Conservation (phyloP, 176 grass and related monocot genomes). For the Musa itinerans region DNA sequence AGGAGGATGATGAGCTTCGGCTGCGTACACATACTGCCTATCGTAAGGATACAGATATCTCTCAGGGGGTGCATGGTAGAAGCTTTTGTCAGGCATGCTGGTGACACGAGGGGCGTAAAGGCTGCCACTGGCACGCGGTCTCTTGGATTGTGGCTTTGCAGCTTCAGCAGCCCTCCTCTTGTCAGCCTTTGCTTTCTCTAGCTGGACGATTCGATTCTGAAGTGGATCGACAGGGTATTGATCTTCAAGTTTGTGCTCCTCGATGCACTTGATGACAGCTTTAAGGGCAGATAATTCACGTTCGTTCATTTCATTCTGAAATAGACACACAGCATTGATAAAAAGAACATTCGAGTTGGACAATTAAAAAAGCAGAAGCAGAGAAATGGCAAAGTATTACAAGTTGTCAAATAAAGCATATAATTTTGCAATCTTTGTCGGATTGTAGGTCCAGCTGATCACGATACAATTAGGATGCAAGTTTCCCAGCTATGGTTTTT, state of each 20-base stretch:
- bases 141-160: conserved; percentile 78
- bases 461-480: no score
- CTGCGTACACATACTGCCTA: conserved; percentile 53
- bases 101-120: conserved; percentile 43
- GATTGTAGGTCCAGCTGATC: no score
- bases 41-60: conserved; percentile 44
- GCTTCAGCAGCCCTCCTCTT: conserved; percentile 83
- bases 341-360: neutral
- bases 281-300: conserved; percentile 72
- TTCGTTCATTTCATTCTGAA: conserved; percentile 83
- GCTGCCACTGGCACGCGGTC: conserved; percentile 58
- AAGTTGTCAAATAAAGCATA: no score
- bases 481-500: no score
- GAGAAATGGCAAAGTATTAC: neutral
- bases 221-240: conserved; percentile 71
- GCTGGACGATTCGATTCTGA: conserved; percentile 61
- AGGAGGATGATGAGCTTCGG: conserved; percentile 50
- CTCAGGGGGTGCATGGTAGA: conserved; percentile 41
- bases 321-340: neutral
- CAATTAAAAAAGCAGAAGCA: neutral
- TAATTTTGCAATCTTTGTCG: no score
- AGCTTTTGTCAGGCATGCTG: conserved; percentile 58
- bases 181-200: conserved; percentile 98
- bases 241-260: conserved; percentile 79
- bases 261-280: conserved; percentile 79